Evolutionary conservation across 108 stramenopile genomes (phyloP).

Genomic region (Nitzschia sp.): DNA sequence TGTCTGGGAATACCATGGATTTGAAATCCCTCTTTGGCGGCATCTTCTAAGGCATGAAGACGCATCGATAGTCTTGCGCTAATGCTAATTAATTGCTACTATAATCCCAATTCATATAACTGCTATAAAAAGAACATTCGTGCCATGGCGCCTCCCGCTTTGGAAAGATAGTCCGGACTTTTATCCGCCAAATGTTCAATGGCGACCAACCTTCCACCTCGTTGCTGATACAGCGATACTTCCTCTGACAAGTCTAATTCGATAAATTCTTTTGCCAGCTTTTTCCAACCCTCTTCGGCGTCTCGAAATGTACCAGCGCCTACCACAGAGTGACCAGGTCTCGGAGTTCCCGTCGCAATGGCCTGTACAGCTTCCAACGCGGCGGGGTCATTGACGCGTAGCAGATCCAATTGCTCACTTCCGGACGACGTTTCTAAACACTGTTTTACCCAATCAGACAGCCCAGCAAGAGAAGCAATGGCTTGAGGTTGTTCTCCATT

Average conservation of each 20-base stretch:
- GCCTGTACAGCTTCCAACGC: constrained; percentile 63
- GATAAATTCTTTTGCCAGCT: constrained; percentile 63
- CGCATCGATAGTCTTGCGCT: too few relatives aligned
- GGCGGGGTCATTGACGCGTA: constrained; percentile 18
- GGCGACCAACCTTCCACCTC: constrained; percentile 50
- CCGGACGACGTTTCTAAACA: constrained; percentile 38
- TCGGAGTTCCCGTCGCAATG: constrained; percentile 73
- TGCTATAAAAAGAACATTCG: constrained; percentile 74
- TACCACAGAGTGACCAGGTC: constrained; percentile 67
- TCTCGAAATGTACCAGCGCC: constrained; percentile 72
- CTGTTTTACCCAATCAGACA: constrained; percentile 62
- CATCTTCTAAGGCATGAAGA: not conserved
- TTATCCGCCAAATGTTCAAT: constrained; percentile 80
- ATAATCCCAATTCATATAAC: too few relatives aligned
- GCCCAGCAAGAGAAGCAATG: constrained; percentile 63
- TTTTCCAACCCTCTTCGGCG: constrained; percentile 62
- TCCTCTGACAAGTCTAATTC: constrained; percentile 46
- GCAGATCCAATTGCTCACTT: constrained; percentile 22
- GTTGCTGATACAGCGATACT: constrained; percentile 55
- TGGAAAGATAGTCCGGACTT: constrained; percentile 57
- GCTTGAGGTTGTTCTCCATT: constrained; percentile 84
- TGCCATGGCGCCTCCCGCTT: constrained; percentile 86
- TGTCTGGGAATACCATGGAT: not conserved
- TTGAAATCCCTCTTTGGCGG: not conserved
- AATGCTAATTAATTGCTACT: too few relatives aligned